Evolutionary conservation across 1,284 basidiomycete species (phyloP), one percentile per base, ranked within the genome.

Genomic region (Cutaneotrichosporon spelunceum): DNA sequence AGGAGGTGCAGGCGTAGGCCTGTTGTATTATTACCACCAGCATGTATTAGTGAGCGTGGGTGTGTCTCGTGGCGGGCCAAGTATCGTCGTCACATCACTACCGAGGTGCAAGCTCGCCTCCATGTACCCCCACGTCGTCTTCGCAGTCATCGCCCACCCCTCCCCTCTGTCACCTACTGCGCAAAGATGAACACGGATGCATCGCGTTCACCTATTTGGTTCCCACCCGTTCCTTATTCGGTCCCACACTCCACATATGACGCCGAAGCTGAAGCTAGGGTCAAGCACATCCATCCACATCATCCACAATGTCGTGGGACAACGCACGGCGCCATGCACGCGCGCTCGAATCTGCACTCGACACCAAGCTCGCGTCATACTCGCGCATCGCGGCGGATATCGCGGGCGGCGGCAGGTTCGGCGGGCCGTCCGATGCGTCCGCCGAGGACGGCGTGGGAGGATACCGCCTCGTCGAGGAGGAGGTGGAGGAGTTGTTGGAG

Each of bases 341-440:
- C 69, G 93, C 91, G 8, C 86, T 96, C 33, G 93, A 96, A 77
- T 88, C 90, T 47, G 84, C 93, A 27, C 89, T 97, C 68, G 91
- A 96, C 75, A 83, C 89, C 36, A 93, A 96, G 77, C 84, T 98
- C 23, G 91, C 91, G 0, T 83, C 89, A 8, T 98, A 97, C 78
- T 87, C 90, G 24, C 88, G 90, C 66, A 82, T 96, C 36, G 91
- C 90, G 4, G 85, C 88, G 3, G 84, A 85, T 27, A 86, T 94
- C 65, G 85, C 87, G 0, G 65, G 67, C 13, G 66, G 66, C 7
- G 53, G 58, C 13, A 47, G 47, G n/a, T 44, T 29, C 34, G 55
- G 21, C 7, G 64, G 56, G 13, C 45, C 57, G 14, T 66, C 62
- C n/a, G 72, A 73, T 27, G 70, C 74, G 19, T 59, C 79, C 21